phyloP scores from a whole-genome alignment of 2,329 filamentous ascomycete genomes.

The Cladosporium sp. region DNA sequence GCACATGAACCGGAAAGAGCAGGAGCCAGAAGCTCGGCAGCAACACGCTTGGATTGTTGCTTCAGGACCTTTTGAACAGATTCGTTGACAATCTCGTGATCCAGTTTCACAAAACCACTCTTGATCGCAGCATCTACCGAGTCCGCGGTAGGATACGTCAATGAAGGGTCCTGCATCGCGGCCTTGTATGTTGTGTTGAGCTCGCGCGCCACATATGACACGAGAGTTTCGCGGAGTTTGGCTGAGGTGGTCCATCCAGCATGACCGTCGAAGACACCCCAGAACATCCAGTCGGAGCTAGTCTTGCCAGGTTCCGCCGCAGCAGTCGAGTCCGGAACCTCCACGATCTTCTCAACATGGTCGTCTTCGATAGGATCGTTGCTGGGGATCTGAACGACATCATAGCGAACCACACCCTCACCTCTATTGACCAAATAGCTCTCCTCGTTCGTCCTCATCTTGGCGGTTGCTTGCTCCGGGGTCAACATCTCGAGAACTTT shows the following conservation, averaged over 20 bases:
- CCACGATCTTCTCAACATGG: slow-evolving; percentile 95
- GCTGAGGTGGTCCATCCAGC: slow-evolving; percentile 98
- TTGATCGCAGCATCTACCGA: slow-evolving; percentile 91
- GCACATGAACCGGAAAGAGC: slow-evolving; percentile 97
- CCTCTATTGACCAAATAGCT: slow-evolving; percentile 88
- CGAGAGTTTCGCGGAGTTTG: slow-evolving; percentile 86
- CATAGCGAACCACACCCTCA: slow-evolving; percentile 87
- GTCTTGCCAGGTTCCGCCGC: slow-evolving; percentile 52
- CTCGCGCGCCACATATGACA: slow-evolving; percentile 87
- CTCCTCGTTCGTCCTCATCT: slow-evolving; percentile 82
- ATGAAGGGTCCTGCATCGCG: slow-evolving; percentile 53
- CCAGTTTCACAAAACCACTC: slow-evolving; percentile 78
- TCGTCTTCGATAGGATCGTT: slow-evolving; percentile 99
- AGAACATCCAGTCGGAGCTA: slow-evolving; percentile 97
- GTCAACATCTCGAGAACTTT: slow-evolving; percentile 95
- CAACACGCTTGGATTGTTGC: slow-evolving; percentile 81
- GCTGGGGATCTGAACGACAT: slow-evolving; percentile 88
- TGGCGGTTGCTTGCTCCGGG: slow-evolving; percentile 86
- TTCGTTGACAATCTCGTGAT: slow-evolving; percentile 91
- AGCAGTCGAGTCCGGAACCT: slow-evolving; percentile 64
- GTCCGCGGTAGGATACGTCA: slow-evolving; percentile 66
- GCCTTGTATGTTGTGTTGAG: slow-evolving; percentile 88
- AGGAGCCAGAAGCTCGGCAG: slow-evolving; percentile 85
- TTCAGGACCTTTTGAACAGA: slow-evolving; percentile 89
- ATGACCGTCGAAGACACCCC: slow-evolving; percentile 98